Evolutionary conservation across 1,139 yeast species (phyloP), one percentile per base, ranked within the genome.

Genomic region (Meyerozyma carpophila): DNA sequence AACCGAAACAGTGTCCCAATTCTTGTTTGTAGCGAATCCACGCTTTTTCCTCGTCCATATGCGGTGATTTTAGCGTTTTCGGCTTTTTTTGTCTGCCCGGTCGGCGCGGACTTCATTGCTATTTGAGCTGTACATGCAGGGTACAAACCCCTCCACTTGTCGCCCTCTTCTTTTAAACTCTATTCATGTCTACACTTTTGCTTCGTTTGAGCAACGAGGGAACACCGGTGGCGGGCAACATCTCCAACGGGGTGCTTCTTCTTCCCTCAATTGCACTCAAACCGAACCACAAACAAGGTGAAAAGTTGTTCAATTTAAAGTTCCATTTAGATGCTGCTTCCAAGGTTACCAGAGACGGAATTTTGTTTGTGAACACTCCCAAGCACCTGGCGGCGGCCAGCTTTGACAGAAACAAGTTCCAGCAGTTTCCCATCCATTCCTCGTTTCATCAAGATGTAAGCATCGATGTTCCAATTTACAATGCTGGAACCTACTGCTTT

Each of bases 401-500:
- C 16, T 91, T 86, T 56, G 73, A 77, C 21, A 74, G 97, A 50
- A 58, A 70, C 41, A 68, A 64, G 44, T 86, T 78, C 60, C 69
- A 73, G 50, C 68, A 75, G 42, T 61, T 62, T 43, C 70, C 77
- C 40, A 64, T 81, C 25, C 66, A 65, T 14, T 63, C 75, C 25
- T 69, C 78, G 3, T 79, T 85, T 63, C 77, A 77, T 57, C 57
- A 74, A 57, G 95, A 89, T 59, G 71, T 79, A 42, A 61, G 69
- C 36, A 65, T 91, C 21, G 81, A 78, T 45, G 68, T 93, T 41
- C 72, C 77, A 8, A 77, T 93, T 46, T 79, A 64, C 55, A 65
- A 61, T n/a, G 89, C 97, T 2, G 98, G 98, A 8, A 76, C 95
- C 3, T 93, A 76, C 62, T 75, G 85, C 48, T 91, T 77, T 59